phyloP scores from a whole-genome alignment of 495 filamentous ascomycete species.

The Cladorrhinum samala region DNA sequence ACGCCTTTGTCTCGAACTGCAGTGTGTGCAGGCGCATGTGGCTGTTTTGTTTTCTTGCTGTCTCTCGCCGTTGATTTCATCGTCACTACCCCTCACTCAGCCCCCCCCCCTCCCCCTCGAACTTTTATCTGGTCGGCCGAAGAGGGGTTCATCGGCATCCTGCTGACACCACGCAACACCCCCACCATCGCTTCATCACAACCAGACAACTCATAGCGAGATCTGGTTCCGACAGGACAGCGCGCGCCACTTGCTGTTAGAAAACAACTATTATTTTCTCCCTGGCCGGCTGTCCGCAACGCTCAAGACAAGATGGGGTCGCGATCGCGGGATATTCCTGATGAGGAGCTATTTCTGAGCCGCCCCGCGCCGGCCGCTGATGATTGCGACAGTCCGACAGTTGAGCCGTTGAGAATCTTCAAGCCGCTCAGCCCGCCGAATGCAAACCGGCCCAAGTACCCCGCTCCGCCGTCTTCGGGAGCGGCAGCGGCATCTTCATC shows the following conservation, averaged over 20 bases:
- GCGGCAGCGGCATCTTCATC: conserved; percentile 27
- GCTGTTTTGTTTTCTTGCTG: not conserved
- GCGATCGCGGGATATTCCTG: conserved; percentile 48
- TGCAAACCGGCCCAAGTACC: conserved; percentile 44
- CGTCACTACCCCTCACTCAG: not conserved
- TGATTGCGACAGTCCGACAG: conserved; percentile 60
- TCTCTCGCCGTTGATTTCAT: not conserved
- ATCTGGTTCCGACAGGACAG: too few species aligned
- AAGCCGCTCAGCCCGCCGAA: conserved; percentile 56
- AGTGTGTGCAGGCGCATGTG: not conserved
- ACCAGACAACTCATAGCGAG: too few species aligned
- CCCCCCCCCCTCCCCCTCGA: not conserved
- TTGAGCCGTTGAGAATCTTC: conserved; percentile 81
- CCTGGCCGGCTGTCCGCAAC: too few species aligned
- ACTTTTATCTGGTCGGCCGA: not conserved
- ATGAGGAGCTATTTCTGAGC: conserved; percentile 74
- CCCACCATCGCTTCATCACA: not conserved
- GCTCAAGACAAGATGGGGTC: conserved; percentile 34
- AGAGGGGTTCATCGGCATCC: not conserved
- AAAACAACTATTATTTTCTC: too few species aligned
- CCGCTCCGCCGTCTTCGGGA: conserved; percentile 38
- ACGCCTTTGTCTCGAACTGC: conserved; percentile 10
- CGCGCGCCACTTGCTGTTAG: too few species aligned
- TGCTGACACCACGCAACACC: not conserved
- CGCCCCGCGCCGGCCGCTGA: conserved; percentile 39